Percentiles rank a stretch among this genome's conserved stretches.
Evolutionary conservation across 139 green algal genomes (phyloP).

Genomic region (Chara braunii): DNA sequence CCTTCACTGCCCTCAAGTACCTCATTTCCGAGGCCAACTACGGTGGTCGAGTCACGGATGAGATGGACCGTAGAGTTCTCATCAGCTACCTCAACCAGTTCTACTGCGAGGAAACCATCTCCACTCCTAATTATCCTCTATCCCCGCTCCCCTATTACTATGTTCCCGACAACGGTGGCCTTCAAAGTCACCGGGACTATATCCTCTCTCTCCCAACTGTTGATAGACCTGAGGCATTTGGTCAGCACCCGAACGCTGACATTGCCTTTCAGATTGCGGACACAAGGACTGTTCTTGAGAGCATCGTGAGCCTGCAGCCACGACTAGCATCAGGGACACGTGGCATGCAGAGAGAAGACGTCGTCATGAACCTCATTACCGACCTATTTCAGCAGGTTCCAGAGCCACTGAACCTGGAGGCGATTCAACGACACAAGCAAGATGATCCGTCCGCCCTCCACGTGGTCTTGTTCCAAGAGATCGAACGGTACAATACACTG

Average conservation of each 20-base stretch:
- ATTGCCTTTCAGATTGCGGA: conserved; percentile 78
- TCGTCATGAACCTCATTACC: conserved; percentile 55
- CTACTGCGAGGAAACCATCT: conserved; percentile 74
- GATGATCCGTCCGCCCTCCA: conserved; percentile 68
- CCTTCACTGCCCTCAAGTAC: conserved; percentile 75
- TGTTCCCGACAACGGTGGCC: conserved; percentile 57
- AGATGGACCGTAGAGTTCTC: conserved; percentile 45
- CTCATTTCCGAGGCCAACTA: conserved; percentile 68
- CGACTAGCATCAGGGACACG: conserved; percentile 20
- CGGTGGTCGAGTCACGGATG: conserved; percentile 47
- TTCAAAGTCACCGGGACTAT: conserved; percentile 35
- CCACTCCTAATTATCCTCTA: conserved; percentile 60
- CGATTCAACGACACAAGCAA: conserved; percentile 63
- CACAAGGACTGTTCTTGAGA: conserved; percentile 61
- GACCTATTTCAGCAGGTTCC: conserved; percentile 64
- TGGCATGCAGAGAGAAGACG: conserved; percentile 46
- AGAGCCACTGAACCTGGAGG: conserved; percentile 63
- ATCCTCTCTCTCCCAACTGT: conserved; percentile 51
- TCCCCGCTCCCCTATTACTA: conserved; percentile 58
- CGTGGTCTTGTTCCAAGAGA: conserved; percentile 80
- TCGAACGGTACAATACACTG: conserved; percentile 80
- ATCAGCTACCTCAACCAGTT: conserved; percentile 53
- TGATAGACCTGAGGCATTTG: conserved; percentile 72
- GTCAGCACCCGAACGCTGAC: conserved; percentile 81
- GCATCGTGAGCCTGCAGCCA: conserved; percentile 58